A percentile compares a stretch with the other conserved stretches of the same genome.
Conservation (phyloP, 2,329 filamentous ascomycete genomes). For the Colletotrichum agaves region DNA sequence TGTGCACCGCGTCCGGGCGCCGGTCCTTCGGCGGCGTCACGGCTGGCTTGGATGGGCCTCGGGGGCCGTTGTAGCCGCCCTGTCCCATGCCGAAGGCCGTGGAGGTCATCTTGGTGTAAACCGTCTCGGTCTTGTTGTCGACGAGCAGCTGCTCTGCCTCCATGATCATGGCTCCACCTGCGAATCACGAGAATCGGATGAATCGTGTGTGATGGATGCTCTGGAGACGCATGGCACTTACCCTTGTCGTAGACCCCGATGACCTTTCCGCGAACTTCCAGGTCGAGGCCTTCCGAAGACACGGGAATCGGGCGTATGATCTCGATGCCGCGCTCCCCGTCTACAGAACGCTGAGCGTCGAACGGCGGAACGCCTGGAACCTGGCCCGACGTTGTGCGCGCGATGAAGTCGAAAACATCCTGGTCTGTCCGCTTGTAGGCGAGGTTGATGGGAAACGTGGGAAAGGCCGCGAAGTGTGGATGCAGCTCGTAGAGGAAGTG, state of each 20-base stretch:
- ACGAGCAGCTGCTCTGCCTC: constrained; percentile 53
- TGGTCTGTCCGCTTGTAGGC: constrained; percentile 57
- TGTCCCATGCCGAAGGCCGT: constrained; percentile 57
- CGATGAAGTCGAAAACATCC: constrained; percentile 56
- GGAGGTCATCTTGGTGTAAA: constrained; percentile 52
- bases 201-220: too few relatives aligned
- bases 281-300: constrained; percentile 48
- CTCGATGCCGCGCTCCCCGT: constrained; percentile 54
- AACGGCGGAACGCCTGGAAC: constrained; percentile 54
- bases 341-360: constrained; percentile 53
- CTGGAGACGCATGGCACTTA: neutral
- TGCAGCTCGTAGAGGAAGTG: constrained; percentile 58
- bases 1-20: constrained; percentile 50
- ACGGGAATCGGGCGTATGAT: constrained; percentile 50
- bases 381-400: constrained; percentile 46
- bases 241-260: constrained; percentile 58
- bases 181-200: neutral
- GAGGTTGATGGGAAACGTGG: constrained; percentile 59
- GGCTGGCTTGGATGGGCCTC: constrained; percentile 49
- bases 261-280: constrained; percentile 53
- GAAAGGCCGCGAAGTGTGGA: constrained; percentile 55
- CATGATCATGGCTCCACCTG: constrained; percentile 53
- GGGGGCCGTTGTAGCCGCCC: constrained; percentile 56
- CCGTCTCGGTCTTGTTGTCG: constrained; percentile 50
- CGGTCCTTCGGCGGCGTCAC: constrained; percentile 46